phyloP scores from a whole-genome alignment of 768 basidiomycete species.

The Kondoa subrosea region DNA sequence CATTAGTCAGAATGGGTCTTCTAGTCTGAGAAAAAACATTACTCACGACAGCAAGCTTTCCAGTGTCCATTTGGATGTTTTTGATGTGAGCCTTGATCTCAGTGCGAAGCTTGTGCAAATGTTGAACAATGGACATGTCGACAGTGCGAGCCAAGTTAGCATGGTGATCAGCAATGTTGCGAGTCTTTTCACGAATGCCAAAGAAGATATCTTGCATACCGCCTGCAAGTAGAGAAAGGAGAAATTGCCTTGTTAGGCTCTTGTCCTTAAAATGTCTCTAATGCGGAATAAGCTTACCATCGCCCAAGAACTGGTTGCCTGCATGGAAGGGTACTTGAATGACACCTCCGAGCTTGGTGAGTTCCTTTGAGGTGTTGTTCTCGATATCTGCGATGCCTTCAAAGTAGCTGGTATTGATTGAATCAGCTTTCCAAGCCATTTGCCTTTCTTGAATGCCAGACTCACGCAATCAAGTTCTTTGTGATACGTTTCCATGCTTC shows the following conservation, averaged over 20 bases:
- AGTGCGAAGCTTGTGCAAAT: constrained; percentile 77
- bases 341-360: constrained; percentile 81
- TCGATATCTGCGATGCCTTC: constrained; percentile 67
- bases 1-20: neutral
- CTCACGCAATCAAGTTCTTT: constrained; percentile 85
- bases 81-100: constrained; percentile 98
- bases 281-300: constrained; percentile 40
- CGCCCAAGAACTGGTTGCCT: constrained; percentile 91
- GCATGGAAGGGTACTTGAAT: constrained; percentile 93
- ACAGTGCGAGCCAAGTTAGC: constrained; percentile 90
- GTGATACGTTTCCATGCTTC: constrained; percentile 76
- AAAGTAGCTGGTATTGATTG: neutral
- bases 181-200: constrained; percentile 74
- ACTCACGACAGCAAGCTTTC: constrained; percentile 28
- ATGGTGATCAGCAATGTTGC: constrained; percentile 83
- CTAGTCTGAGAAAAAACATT: neutral
- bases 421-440: neutral
- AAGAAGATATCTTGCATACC: constrained; percentile 80
- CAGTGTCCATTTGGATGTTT: constrained; percentile 30
- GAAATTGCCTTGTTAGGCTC: neutral
- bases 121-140: constrained; percentile 92
- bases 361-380: constrained; percentile 80
- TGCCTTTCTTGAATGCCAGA: constrained; percentile 28
- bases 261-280: neutral
- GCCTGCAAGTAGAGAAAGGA: constrained; percentile 27